Base-by-base conservation (phyloP, 495 filamentous ascomycete genomes). In the Penicillium pancosmium region DNA sequence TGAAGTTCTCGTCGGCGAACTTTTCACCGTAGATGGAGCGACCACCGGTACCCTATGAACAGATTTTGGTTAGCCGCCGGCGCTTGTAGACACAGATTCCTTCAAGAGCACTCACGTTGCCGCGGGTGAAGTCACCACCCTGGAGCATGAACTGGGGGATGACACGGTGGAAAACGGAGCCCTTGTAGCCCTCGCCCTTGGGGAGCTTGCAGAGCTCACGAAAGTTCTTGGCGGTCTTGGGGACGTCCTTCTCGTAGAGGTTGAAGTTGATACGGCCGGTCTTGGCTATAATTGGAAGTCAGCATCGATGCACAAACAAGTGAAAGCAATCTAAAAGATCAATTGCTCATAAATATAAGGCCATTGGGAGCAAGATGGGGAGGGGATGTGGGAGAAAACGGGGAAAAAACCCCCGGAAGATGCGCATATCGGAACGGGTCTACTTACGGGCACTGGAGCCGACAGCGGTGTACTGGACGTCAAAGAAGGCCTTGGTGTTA, bases 141-240 rank as follows among this genome's bases (percentile, higher is more conserved):
- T 99, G 94, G 73, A 97, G 90, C 94, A 99, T 99, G 83, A 99
- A 99, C 60, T 88, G 75, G 75, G 96, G 96, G 80, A 99, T 99
- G 65, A 99, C 86, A 58, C 94, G 90, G 82, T 99, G 94, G 87
- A 99, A 99, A 58, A 59, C 71, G 54, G 89, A 93, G 68, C 88
- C 91, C 78, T 94, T 92, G 88, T 91, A 99, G 50, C 92, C 91
- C 49, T 86, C 64, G 27, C 93, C 93, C 76, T 96, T 87, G 82
- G 95, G 90, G 44, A 84, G 85, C n/a, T 91, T 97, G 83, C 94
- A 98, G 50, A 99, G 87, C 60, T 87, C 86, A 74, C 91, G 91
- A 85, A 99, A 99, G 84, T 98, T 99, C 72, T 90, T 86, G 64
- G 89, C 89, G 36, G 94, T 98, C 81, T 93, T 97, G 70, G 94